Evolutionary conservation across 441 rosid genomes (phyloP).

Genomic region (Erodium moschatum): DNA sequence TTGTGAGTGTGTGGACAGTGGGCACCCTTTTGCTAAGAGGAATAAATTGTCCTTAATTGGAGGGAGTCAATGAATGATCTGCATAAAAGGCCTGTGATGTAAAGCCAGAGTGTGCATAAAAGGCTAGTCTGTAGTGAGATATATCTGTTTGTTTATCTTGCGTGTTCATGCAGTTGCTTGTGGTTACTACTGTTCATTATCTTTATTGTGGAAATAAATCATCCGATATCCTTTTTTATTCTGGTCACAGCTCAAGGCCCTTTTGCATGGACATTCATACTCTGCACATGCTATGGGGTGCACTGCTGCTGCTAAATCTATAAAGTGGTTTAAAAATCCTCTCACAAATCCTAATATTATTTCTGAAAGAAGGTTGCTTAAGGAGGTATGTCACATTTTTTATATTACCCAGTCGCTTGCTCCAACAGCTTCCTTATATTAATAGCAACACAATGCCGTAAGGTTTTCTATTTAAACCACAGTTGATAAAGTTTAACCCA

Average conservation of each 20-base stretch:
- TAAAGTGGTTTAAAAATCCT: slow-evolving; percentile 83
- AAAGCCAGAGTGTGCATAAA: neutral
- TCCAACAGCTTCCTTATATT: neutral
- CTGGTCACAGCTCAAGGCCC: slow-evolving; percentile 68
- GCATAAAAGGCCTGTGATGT: neutral
- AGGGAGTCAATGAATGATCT: neutral
- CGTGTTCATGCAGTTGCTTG: neutral
- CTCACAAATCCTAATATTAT: slow-evolving; percentile 50
- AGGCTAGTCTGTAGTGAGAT: neutral
- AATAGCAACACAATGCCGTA: neutral
- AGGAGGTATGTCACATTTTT: slow-evolving; percentile 50
- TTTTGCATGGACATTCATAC: slow-evolving; percentile 93
- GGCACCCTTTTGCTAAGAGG: neutral
- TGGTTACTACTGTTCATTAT: neutral
- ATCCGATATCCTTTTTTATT: slow-evolving; percentile 19
- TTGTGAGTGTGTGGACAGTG: neutral
- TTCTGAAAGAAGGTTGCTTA: slow-evolving; percentile 42
- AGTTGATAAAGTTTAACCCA: neutral
- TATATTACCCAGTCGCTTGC: neutral
- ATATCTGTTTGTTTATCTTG: slow-evolving; percentile 2
- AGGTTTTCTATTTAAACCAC: neutral
- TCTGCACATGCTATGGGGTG: slow-evolving; percentile 95
- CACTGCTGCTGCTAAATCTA: slow-evolving; percentile 72
- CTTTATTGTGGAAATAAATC: neutral
- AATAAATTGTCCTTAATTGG: neutral